phyloP scores from a whole-genome alignment of 768 basidiomycete species.

The Leccinum rimulosum region DNA sequence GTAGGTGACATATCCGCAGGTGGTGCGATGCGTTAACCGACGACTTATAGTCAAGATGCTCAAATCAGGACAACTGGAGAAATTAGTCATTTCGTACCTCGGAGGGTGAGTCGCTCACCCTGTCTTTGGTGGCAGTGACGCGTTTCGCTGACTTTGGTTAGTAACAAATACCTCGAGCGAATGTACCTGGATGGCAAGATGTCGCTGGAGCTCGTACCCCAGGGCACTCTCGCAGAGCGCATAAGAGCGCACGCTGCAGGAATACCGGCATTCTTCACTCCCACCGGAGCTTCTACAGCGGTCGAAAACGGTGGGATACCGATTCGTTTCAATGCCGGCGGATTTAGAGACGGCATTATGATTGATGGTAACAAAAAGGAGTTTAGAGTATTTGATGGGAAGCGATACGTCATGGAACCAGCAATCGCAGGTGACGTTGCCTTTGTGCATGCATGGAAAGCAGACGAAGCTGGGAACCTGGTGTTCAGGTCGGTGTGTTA shows the following conservation, averaged over 20 bases:
- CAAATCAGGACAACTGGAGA: constrained; percentile 69
- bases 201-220: constrained; percentile 83
- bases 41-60: constrained; percentile 59
- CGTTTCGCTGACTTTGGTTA: constrained; percentile 24
- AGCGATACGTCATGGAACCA: constrained; percentile 77
- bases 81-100: constrained; percentile 84
- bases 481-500: constrained; percentile 67
- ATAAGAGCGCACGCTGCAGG: constrained; percentile 90
- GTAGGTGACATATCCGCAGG: constrained; percentile 32
- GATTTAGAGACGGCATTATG: constrained; percentile 62
- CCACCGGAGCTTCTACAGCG: constrained; percentile 78
- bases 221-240: constrained; percentile 87
- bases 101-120: constrained; percentile 52
- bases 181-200: constrained; percentile 79
- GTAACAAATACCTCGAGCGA: constrained; percentile 81
- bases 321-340: constrained; percentile 73
- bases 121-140: not conserved
- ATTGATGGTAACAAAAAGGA: constrained; percentile 78
- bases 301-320: constrained; percentile 76
- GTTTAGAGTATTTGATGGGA: constrained; percentile 69
- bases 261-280: constrained; percentile 88
- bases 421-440: constrained; percentile 74
- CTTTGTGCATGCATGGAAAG: constrained; percentile 88
- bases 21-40: not conserved
- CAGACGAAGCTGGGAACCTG: constrained; percentile 83